Base-by-base conservation (phyloP, 2,329 filamentous ascomycete species). In the Botrytis squamosa region DNA sequence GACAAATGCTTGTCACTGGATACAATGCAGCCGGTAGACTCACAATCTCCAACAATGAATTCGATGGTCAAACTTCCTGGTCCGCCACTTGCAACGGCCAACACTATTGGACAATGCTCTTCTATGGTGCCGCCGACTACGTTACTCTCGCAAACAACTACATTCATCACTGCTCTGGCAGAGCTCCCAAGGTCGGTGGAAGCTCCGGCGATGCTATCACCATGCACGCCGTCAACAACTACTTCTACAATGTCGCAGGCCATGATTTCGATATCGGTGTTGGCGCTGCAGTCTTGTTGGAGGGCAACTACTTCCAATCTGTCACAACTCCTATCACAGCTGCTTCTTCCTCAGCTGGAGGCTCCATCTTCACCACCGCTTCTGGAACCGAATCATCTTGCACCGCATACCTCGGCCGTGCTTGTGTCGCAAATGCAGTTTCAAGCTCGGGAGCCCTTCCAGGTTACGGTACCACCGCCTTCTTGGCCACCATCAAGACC, bases 21-120 rank as follows among this genome's bases (percentile, higher is more conserved):
- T 79, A 80, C 59, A 77, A 77, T 57, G 73, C 78, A 12, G 80
- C 79, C 29, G 79, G 81, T 6, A 80, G 80, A 44, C 81, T 85
- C 2, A 85, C 84, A 0, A 81, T 86, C 57, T 84, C 83, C 7
- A 85, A 86, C 81, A 84, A 81, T 76, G 83, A 84, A 59, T 82
- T 86, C 70, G 81, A 86, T 71, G 85, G 85, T 14, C 74, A 76
- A 8, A 85, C 84, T 0, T 79, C 76, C 33, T 84, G 81, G 75
- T 85, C 84, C 0, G 80, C 84, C 18, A 80, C 80, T 33, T 86
- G 85, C 76, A 83, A 86, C 73, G 79, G 79, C n/a, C 79, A 86
- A 55, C 84, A 85, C 75, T 86, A 86, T 79, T 86, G 84, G 85
- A 81, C 80, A 3, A 80, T 84, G 72, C 81, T 83, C 63, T 81